Evolutionary conservation across 2,329 filamentous ascomycete species (phyloP).

Genomic region (Grosmannia serpens): DNA sequence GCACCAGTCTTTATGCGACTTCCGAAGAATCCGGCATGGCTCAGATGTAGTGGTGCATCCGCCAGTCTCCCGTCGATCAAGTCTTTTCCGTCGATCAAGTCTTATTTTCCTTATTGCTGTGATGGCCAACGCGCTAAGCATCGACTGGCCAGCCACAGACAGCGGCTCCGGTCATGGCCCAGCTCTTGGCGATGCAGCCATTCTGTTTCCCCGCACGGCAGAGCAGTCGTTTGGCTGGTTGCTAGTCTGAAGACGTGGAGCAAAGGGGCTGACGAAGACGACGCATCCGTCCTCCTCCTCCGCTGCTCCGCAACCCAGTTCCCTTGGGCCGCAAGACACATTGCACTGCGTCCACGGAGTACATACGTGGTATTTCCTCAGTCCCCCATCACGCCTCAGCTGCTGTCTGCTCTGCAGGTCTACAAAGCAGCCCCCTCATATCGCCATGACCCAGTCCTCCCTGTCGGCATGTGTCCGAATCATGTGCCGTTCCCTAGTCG

Average conservation of each 20-base stretch:
- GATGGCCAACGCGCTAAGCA: too few relatives aligned
- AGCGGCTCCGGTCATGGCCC: background rate
- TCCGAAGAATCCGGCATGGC: too few relatives aligned
- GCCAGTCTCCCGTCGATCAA: too few relatives aligned
- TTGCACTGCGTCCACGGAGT: background rate
- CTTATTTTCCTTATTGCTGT: too few relatives aligned
- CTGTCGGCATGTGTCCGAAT: background rate
- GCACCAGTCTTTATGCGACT: too few relatives aligned
- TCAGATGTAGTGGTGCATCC: too few relatives aligned
- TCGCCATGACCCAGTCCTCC: background rate
- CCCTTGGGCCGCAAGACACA: background rate
- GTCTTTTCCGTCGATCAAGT: too few relatives aligned
- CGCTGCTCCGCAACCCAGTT: background rate
- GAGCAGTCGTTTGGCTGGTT: too few relatives aligned
- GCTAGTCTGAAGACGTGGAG: background rate
- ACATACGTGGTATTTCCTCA: too few relatives aligned
- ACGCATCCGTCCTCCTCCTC: background rate
- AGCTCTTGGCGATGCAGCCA: background rate
- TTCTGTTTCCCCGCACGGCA: background rate
- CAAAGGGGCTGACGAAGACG: background rate
- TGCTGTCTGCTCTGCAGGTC: background rate
- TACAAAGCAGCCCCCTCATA: background rate
- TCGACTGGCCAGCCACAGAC: too few relatives aligned
- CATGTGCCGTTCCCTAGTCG: background rate
- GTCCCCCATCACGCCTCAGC: background rate